Conservation (phyloP, 1,139 yeast genomes). For the Petasospora fabianii region DNA sequence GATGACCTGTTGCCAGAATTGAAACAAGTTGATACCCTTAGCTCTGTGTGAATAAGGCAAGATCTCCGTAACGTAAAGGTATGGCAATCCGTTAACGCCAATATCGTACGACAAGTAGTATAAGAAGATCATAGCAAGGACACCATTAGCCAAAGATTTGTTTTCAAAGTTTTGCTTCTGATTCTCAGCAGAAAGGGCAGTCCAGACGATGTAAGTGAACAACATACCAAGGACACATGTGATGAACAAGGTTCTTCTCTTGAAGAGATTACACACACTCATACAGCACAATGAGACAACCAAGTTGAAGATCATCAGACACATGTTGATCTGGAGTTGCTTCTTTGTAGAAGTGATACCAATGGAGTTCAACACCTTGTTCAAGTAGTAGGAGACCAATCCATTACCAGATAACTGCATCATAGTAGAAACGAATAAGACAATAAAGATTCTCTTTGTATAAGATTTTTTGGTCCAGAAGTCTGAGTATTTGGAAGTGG, state of each 20-base stretch:
- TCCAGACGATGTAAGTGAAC: constrained; percentile 32
- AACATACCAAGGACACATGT: constrained; percentile 30
- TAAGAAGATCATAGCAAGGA: constrained; percentile 30
- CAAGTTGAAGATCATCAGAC: constrained; percentile 19
- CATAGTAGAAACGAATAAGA: constrained; percentile 34
- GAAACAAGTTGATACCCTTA: constrained; percentile 31
- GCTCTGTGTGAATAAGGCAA: constrained; percentile 36
- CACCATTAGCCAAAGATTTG: constrained; percentile 11
- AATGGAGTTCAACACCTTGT: constrained; percentile 44
- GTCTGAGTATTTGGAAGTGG: constrained; percentile 32
- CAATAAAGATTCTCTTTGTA: constrained; percentile 39
- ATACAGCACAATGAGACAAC: constrained; percentile 11
- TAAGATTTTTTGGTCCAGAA: constrained; percentile 36
- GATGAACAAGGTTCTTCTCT: constrained; percentile 33
- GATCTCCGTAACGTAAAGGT: constrained; percentile 35
- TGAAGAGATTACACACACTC: constrained; percentile 16
- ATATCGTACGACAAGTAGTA: constrained; percentile 32
- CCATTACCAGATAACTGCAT: constrained; percentile 53
- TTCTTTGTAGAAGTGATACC: constrained; percentile 41
- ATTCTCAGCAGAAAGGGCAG: constrained; percentile 32
- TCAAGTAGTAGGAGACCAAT: constrained; percentile 48
- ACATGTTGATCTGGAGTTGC: constrained; percentile 43
- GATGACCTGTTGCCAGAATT: constrained; percentile 30
- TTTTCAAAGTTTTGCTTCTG: constrained; percentile 19
- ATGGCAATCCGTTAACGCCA: constrained; percentile 30